Evolutionary conservation across 345 rosid genomes (phyloP), one percentile per base, ranked within the genome.

Genomic region (Citrus glauca): DNA sequence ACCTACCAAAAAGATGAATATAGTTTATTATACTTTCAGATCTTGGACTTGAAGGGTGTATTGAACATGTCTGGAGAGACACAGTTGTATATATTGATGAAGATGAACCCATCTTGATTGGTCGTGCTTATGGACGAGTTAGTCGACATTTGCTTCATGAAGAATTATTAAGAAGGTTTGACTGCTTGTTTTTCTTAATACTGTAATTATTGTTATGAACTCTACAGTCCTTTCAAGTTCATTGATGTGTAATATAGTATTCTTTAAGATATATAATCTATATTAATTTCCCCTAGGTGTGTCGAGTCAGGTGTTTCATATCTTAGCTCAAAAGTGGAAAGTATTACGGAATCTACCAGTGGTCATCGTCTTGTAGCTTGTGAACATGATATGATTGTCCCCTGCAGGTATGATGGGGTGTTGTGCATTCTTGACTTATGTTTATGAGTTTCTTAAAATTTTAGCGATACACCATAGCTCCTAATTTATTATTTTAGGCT

Each of bases 91-190:
- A 89, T 71, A 90, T 96, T 25, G 97, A 96, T 1, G 83, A 91
- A 73, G 86, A 75, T 56, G 85, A 91, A 80, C 97, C 97, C 27
- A 83, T 94, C 80, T 63, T 88, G 55, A 94, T 92, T 17, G 99
- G 97, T 24, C 97, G 99, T 70, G 94, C 99, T 67, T 94, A 94
- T 82, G 99, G 99, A 81, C 88, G 98, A 69, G 98, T 96, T 81
- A 90, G 92, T 85, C 86, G 98, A 48, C 88, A 89, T 83, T 83
- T 92, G 82, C 98, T 96, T 66, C 98, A 94, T 37, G 99, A 96
- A 50, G 97, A 94, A 85, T 86, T 96, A 79, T 85, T 94, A 71
- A 85, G 88, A 85, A 91, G 97, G 99, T 94, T 83, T 69, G 53
- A 40, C 22, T 35, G 27, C 71, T 28, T 25, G 42, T 9, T 33